Evolutionary conservation across 148 eudicot species (phyloP).

Genomic region (Fallopia convolvulus): DNA sequence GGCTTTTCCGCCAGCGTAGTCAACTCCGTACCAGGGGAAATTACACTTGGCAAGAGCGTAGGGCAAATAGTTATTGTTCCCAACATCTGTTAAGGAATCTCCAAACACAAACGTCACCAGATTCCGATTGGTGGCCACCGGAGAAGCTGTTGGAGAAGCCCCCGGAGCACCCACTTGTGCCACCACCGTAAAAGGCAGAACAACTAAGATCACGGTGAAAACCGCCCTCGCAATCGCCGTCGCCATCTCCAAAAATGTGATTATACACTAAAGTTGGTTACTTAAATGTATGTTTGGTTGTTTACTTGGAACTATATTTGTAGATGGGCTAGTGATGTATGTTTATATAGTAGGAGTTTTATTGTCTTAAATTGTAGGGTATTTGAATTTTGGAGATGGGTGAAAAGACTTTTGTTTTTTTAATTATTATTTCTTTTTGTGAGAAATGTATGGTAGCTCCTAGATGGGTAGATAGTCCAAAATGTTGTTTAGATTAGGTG

Average conservation of each 20-base stretch:
- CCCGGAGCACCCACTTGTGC: neutral
- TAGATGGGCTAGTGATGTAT: neutral
- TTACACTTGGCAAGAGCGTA: slow-evolving; percentile 76
- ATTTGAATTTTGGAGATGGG: neutral
- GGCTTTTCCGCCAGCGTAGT: slow-evolving; percentile 53
- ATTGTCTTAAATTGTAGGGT: neutral
- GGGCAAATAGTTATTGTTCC: slow-evolving; percentile 71
- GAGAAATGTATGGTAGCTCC: neutral
- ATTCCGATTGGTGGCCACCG: slow-evolving; percentile 3
- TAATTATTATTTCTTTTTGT: neutral
- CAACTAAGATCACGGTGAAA: neutral
- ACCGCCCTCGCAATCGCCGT: neutral
- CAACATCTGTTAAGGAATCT: slow-evolving; percentile 94
- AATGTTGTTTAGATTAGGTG: slow-evolving; percentile 30
- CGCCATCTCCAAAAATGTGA: neutral
- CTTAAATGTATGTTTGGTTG: neutral
- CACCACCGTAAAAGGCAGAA: slow-evolving; percentile 11
- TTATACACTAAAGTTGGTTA: neutral
- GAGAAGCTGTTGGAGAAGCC: slow-evolving; percentile 10
- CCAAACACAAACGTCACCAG: slow-evolving; percentile 73
- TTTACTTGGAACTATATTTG: neutral
- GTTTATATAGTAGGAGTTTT: neutral
- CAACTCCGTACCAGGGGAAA: slow-evolving; percentile 73
- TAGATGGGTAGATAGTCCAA: neutral
- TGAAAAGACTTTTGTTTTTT: neutral